A percentile compares a stretch with the other conserved stretches of the same genome.
phyloP scores from a whole-genome alignment of 148 eudicot genomes.

The Dianthus caryophyllus region DNA sequence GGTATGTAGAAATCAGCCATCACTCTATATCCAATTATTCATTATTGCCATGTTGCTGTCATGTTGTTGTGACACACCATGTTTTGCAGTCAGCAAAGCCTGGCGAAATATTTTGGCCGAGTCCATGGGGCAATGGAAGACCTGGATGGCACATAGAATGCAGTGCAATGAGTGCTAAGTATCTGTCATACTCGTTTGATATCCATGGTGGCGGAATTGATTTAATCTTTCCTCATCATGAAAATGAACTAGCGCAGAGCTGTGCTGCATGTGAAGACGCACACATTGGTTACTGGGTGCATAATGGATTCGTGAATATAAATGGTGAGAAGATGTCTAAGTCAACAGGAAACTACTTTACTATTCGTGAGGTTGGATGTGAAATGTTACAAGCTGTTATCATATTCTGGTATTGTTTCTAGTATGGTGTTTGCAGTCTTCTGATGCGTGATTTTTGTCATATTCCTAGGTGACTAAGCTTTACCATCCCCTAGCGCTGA shows the following conservation, averaged over 20 bases:
- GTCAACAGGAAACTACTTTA: conserved; percentile 70
- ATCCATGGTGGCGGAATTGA: conserved; percentile 97
- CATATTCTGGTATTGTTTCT: neutral
- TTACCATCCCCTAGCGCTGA: conserved; percentile 88
- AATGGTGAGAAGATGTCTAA: conserved; percentile 89
- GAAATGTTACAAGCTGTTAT: neutral
- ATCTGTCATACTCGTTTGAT: conserved; percentile 63
- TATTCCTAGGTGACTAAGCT: conserved; percentile 44
- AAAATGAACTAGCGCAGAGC: conserved; percentile 91
- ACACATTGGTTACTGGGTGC: conserved; percentile 72
- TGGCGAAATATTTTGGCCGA: conserved; percentile 82
- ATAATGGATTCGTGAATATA: conserved; percentile 77
- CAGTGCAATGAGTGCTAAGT: conserved; percentile 91
- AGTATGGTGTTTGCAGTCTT: neutral
- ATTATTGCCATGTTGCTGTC: neutral
- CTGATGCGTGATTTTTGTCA: conserved; percentile 15
- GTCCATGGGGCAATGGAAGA: conserved; percentile 96
- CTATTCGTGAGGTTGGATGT: conserved; percentile 72
- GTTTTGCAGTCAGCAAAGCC: conserved; percentile 84
- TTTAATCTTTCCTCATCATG: conserved; percentile 88
- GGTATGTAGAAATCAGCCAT: conserved; percentile 27
- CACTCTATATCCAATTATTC: neutral
- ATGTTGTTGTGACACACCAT: neutral
- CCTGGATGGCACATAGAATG: conserved; percentile 99
- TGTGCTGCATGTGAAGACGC: conserved; percentile 83